Conservation (phyloP, 371 early-diverging fungal species). For the Sporodiniella umbellata region DNA sequence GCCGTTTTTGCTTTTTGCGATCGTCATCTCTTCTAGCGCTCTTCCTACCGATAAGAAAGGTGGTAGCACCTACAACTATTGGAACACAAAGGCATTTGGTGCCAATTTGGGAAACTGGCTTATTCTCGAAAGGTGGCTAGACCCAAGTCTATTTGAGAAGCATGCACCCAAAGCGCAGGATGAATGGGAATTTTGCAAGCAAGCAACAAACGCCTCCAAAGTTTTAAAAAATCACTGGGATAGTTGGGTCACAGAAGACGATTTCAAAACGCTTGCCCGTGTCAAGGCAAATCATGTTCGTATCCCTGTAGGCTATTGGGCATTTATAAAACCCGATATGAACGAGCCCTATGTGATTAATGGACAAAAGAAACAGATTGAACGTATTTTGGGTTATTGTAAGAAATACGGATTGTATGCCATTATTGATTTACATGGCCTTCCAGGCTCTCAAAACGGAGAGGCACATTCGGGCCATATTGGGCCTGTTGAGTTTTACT, state of each 20-base stretch:
- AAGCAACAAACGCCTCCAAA: constrained; percentile 25
- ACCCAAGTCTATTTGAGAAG: constrained; percentile 29
- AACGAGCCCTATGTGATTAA: constrained; percentile 49
- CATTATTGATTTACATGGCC: constrained; percentile 61
- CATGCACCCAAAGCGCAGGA: constrained; percentile 34
- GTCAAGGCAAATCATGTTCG: constrained; percentile 50
- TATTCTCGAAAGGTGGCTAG: constrained; percentile 57
- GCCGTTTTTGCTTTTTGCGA: neutral
- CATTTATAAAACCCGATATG: constrained; percentile 30
- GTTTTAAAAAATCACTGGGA: constrained; percentile 37
- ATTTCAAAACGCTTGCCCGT: constrained; percentile 30
- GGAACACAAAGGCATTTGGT: constrained; percentile 46
- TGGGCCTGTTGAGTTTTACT: constrained; percentile 19
- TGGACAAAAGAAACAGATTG: constrained; percentile 46
- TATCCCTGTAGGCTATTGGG: constrained; percentile 50
- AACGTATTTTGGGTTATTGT: constrained; percentile 48
- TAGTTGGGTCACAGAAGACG: constrained; percentile 45
- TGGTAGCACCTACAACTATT: constrained; percentile 25
- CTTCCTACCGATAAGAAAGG: constrained; percentile 12
- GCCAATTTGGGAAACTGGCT: constrained; percentile 67
- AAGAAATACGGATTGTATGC: constrained; percentile 52
- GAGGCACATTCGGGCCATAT: constrained; percentile 45
- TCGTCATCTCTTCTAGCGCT: neutral
- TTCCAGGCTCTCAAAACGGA: constrained; percentile 63
- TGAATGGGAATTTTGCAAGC: constrained; percentile 46